Percentiles rank a stretch among this genome's conserved stretches.
Evolutionary conservation across 1,284 basidiomycete species (phyloP).

Genomic region (Porogramme epimiltina): DNA sequence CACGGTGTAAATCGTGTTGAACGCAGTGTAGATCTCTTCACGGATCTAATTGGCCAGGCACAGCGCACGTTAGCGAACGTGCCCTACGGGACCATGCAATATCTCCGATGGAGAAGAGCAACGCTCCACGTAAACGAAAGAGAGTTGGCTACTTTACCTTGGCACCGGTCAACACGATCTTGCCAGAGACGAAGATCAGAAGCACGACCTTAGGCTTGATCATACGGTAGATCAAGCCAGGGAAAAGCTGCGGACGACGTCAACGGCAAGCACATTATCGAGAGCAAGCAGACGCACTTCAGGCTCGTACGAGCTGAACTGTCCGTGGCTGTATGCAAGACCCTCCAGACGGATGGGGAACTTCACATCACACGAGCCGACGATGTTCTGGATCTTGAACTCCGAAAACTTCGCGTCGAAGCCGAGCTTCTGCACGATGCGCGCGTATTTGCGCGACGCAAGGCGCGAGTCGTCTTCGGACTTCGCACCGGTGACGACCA

Average conservation of each 20-base stretch:
- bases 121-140: constrained; percentile 4
- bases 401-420: constrained; percentile 99
- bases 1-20: constrained; percentile 98
- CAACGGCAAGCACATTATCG: background rate
- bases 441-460: constrained; percentile 98
- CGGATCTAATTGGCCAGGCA: constrained; percentile 68
- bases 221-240: constrained; percentile 99
- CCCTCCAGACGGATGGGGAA: constrained; percentile 99
- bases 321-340: constrained; percentile 96
- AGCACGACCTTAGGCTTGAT: constrained; percentile 99
- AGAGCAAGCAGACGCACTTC: constrained; percentile 62
- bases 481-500: constrained; percentile 99
- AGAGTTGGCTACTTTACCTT: constrained; percentile 68
- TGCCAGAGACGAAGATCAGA: constrained; percentile 98
- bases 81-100: background rate
- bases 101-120: constrained; percentile 1
- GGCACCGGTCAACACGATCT: constrained; percentile 98
- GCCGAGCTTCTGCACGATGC: constrained; percentile 99
- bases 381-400: constrained; percentile 99
- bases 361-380: constrained; percentile 98
- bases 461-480: constrained; percentile 97
- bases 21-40: constrained; percentile 99
- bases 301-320: constrained; percentile 97
- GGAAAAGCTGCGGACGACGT: constrained; percentile 78
- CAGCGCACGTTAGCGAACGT: constrained; percentile 41